phyloP scores from a whole-genome alignment of 2,329 filamentous ascomycete species.

The Pseudogymnoascus sp. region DNA sequence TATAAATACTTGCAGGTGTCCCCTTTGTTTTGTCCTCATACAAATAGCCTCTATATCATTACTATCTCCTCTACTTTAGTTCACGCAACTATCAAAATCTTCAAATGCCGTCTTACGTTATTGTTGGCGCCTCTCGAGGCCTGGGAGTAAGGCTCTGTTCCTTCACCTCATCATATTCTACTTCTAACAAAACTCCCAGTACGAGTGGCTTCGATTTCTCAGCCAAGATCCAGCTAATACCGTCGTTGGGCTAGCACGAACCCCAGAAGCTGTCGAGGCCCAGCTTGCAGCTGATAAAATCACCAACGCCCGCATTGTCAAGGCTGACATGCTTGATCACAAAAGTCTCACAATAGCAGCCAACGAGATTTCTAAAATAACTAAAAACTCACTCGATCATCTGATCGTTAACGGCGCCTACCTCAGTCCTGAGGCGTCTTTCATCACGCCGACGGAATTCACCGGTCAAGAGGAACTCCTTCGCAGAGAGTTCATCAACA shows the following conservation, averaged over 20 bases:
- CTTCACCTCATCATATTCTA: not conserved
- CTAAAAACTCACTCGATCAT: slow-evolving; percentile 22
- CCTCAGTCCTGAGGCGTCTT: slow-evolving; percentile 14
- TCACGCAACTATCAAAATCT: not conserved
- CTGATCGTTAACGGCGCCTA: slow-evolving; percentile 27
- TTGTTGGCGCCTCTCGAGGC: slow-evolving; percentile 1
- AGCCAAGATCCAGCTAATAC: slow-evolving; percentile 37
- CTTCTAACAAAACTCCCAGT: slow-evolving; percentile 29
- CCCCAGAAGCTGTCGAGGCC: slow-evolving; percentile 38
- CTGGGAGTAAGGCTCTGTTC: not conserved
- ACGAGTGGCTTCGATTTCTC: slow-evolving; percentile 41
- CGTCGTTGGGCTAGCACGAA: slow-evolving; percentile 41
- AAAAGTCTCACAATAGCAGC: slow-evolving; percentile 8
- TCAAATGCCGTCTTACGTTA: slow-evolving; percentile 8
- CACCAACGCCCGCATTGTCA: not conserved
- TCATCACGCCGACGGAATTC: slow-evolving; percentile 19
- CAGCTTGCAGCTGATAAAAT: slow-evolving; percentile 29
- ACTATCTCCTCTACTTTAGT: not conserved
- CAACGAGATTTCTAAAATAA: slow-evolving; percentile 18
- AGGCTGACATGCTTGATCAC: not conserved
- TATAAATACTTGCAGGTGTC: not conserved
- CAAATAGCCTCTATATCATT: not conserved
- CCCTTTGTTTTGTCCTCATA: not conserved
- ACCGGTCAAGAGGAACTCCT: slow-evolving; percentile 20
- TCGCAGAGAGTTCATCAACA: slow-evolving; percentile 28